A percentile compares a stretch with the other conserved stretches of the same genome.
Evolutionary conservation across 202 grass and related monocot species (phyloP).

Genomic region (Sporobolus alterniflorus): DNA sequence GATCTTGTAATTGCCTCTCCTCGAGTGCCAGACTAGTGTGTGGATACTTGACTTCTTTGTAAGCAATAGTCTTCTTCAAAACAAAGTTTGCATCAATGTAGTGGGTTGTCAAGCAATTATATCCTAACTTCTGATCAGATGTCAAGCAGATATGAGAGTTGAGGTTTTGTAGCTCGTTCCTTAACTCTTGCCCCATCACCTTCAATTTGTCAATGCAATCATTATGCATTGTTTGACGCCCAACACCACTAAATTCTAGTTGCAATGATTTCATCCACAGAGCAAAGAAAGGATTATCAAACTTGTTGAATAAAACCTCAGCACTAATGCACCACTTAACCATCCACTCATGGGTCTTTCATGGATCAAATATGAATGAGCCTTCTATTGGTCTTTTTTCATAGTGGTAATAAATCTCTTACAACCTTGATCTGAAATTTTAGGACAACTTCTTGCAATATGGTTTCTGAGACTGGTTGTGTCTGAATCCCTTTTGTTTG

Average conservation of each 20-base stretch:
- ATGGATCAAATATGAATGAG: background rate
- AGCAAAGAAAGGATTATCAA: background rate
- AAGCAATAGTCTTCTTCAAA: background rate
- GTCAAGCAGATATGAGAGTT: background rate
- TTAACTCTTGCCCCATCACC: fast-evolving
- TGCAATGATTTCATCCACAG: background rate
- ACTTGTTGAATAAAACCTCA: background rate
- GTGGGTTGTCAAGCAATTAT: background rate
- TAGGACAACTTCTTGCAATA: too few relatives aligned
- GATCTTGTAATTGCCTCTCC: background rate
- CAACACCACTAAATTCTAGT: background rate
- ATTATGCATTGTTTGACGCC: background rate
- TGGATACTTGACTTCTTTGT: background rate
- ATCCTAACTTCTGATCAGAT: background rate
- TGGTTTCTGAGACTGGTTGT: too few relatives aligned
- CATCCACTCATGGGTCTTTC: background rate
- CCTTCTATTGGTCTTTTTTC: too few relatives aligned
- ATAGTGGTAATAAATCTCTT: too few relatives aligned
- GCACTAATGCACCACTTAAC: background rate
- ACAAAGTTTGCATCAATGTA: background rate
- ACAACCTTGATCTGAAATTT: too few relatives aligned
- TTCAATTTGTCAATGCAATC: background rate
- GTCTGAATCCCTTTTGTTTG: too few relatives aligned
- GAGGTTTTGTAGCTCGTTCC: fast-evolving
- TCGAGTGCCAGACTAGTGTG: background rate